A percentile compares a stretch with the other conserved stretches of the same genome.
Conservation (phyloP, 768 basidiomycete genomes). For the Amanita muscaria region DNA sequence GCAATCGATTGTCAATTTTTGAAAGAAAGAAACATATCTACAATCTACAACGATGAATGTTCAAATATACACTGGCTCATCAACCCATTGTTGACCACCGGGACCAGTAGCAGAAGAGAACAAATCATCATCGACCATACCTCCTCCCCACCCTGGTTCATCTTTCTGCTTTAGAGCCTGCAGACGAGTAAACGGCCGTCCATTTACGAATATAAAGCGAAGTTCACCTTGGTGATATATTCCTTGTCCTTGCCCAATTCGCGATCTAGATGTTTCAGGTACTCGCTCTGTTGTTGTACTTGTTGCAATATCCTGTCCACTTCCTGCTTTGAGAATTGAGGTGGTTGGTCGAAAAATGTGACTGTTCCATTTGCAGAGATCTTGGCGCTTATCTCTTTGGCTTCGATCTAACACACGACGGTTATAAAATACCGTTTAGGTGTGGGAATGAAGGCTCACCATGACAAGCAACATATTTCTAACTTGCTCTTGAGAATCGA, state of each 20-base stretch:
- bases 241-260: slow-evolving; percentile 60
- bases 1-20: no score
- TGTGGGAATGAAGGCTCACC: no score
- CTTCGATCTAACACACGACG: slow-evolving; percentile 47
- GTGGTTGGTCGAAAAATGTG: slow-evolving; percentile 58
- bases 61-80: slow-evolving; percentile 4
- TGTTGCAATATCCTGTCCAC: slow-evolving; percentile 50
- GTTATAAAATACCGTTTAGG: background rate
- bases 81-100: slow-evolving; percentile 2
- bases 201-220: slow-evolving; percentile 3
- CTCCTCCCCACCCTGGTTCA: slow-evolving; percentile 13
- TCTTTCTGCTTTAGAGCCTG: slow-evolving; percentile 18
- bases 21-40: no score
- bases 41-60: background rate
- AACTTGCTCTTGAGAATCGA: slow-evolving; percentile 46
- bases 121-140: slow-evolving; percentile 16
- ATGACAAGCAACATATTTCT: slow-evolving; percentile 58
- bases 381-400: slow-evolving; percentile 57
- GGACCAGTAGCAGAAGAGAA: slow-evolving; percentile 7
- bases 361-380: slow-evolving; percentile 65
- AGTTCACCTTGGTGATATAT: slow-evolving; percentile 56
- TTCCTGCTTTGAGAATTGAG: slow-evolving; percentile 49
- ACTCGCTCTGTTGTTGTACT: slow-evolving; percentile 44
- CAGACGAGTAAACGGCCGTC: background rate
- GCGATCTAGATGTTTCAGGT: slow-evolving; percentile 42